Evolutionary conservation across 2,329 filamentous ascomycete genomes (phyloP).

Genomic region (Sporothrix mexicana): DNA sequence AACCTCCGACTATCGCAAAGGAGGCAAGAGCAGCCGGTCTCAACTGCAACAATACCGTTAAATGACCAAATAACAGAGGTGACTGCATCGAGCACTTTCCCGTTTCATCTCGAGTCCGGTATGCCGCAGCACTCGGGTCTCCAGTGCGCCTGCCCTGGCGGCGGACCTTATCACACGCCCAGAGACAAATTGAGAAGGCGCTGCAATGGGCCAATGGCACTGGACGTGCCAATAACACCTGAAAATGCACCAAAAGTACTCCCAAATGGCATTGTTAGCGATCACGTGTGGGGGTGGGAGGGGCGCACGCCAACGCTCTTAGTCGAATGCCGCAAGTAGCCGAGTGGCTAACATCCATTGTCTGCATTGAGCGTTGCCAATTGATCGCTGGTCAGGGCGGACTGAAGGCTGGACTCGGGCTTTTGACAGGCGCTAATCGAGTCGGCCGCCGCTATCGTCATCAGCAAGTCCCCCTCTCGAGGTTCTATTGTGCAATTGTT

Average conservation of each 20-base stretch:
- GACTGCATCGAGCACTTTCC: slow-evolving; percentile 6
- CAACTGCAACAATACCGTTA: neutral
- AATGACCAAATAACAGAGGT: neutral
- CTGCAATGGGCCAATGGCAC: neutral
- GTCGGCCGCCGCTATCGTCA: neutral
- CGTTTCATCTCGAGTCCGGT: slow-evolving; percentile 11
- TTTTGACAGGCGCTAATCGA: slow-evolving; percentile 8
- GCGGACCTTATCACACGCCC: slow-evolving; percentile 1
- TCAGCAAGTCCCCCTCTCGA: neutral
- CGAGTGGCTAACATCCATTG: slow-evolving; percentile 31
- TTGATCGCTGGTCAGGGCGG: too few species aligned
- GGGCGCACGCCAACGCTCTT: neutral
- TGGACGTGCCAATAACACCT: neutral
- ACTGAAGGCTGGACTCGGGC: neutral
- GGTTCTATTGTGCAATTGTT: neutral
- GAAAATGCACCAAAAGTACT: neutral
- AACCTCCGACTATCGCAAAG: slow-evolving; percentile 43
- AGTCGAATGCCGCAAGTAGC: slow-evolving; percentile 41
- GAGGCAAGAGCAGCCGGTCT: slow-evolving; percentile 30
- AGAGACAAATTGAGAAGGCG: neutral
- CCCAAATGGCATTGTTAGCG: slow-evolving; percentile 29
- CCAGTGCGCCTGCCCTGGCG: neutral
- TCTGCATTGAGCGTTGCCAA: neutral
- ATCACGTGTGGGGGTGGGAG: slow-evolving; percentile 36
- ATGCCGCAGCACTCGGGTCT: neutral